Base-by-base conservation (phyloP, 352 stramenopile species). In the Phytophthora vignae region DNA sequence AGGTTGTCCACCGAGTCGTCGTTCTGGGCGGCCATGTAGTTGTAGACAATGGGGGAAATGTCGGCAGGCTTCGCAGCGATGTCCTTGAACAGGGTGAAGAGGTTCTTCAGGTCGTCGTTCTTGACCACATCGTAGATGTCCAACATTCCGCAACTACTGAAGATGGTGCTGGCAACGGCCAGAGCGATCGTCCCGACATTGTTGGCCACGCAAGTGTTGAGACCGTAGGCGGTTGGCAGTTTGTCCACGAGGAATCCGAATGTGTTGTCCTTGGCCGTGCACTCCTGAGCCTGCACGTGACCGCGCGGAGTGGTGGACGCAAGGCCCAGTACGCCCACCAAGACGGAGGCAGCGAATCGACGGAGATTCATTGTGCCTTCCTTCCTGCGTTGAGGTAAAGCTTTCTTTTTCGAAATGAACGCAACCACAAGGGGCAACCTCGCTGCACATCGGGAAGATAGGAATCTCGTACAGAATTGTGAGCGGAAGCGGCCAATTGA, bases 181-280 rank as follows among this genome's bases (percentile, higher is more conserved):
- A 25, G 22, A 25, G 22, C 36, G 22, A 90, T 54, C 2, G 54
- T 74, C 40, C 66, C 63, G 27, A 80, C 40, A 49, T 90, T 87
- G 69, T 87, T 90, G 27, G 79, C 78, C 9, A 87, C 59, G 55
- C 82, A 90, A 59, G 64, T 79, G 62, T 87, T 83, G 58, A 89
- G 54, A 2, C 79, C 82, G 57, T 80, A 84, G 48, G 60, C 71
- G 0, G 71, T 65, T 3, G 82, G 79, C 4, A 89, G 57, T 9
- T 49, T 55, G 8, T 77, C 19, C 4, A 73, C 64, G 58, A 79
- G 58, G 77, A 84, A 71, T 14, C 63, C 61, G 29, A 80, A 80
- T 48, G 21, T 33, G 12, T 53, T 46, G 11, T 84, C 64, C 0
- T 64, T 62, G 4, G 64, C 68, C 40, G 5, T 77, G 70, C 76